Percentiles rank a stretch among this genome's conserved stretches.
These are phyloP conservation scores for Ceratocystiopsis sp. DNA, from an alignment of 2,329 filamentous ascomycete genomes.

Conservation along the genomic window DNA sequence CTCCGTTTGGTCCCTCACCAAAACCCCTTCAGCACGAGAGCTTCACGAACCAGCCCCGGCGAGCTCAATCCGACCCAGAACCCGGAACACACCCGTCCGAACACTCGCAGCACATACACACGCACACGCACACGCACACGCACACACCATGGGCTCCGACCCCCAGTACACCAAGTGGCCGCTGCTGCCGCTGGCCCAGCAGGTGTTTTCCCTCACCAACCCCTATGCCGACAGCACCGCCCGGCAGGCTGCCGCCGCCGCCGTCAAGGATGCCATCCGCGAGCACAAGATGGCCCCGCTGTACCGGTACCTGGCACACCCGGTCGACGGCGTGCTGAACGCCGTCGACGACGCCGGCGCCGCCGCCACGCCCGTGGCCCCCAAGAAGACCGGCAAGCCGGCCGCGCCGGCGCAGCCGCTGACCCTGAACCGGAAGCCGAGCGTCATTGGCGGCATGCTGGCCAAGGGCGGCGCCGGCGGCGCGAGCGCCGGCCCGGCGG, in stretches of 20 bases:
- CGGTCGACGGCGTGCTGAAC: conserved; percentile 69
- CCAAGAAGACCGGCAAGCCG: conserved; percentile 11
- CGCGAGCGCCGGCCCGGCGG: conserved; percentile 30
- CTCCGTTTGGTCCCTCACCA: too few relatives aligned
- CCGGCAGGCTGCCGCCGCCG: conserved; percentile 56
- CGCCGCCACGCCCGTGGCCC: background rate
- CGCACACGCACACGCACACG: conserved; percentile 7
- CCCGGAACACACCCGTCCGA: background rate
- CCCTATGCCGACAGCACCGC: conserved; percentile 47
- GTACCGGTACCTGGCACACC: conserved; percentile 71
- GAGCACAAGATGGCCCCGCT: conserved; percentile 79
- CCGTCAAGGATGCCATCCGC: conserved; percentile 64
- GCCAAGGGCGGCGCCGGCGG: conserved; percentile 50
- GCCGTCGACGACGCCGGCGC: conserved; percentile 44
- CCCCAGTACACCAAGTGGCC: conserved; percentile 77
- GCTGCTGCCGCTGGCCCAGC: conserved; percentile 63
- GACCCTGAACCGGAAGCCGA: conserved; percentile 43
- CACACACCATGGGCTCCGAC: conserved; percentile 50
- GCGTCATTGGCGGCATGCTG: conserved; percentile 52
- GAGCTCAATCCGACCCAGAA: too few relatives aligned
- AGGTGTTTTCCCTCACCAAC: conserved; percentile 77
- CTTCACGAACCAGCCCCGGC: too few relatives aligned
- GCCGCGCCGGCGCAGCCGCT: background rate
- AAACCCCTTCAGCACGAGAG: too few relatives aligned
- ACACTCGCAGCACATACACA: background rate